These are phyloP conservation scores for Tulasnella sp. DNA, from an alignment of 768 basidiomycete species.

Conservation along the genomic window DNA sequence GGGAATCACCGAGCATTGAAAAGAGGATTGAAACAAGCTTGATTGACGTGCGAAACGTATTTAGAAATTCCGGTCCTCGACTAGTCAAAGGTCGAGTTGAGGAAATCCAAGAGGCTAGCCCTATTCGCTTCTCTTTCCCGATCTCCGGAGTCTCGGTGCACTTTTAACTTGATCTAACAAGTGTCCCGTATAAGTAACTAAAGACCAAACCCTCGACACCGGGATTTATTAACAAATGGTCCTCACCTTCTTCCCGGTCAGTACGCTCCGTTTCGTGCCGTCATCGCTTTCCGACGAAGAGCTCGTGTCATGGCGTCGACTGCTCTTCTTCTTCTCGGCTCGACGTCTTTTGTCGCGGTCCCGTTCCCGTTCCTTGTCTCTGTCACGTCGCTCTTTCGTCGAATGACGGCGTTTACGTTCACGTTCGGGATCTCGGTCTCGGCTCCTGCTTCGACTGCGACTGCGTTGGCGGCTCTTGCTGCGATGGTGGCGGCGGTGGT, in stretches of 20 bases:
- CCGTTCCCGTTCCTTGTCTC: not conserved
- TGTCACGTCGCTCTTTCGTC: not conserved
- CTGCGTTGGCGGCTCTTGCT: constrained; percentile 8
- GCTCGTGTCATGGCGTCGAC: not conserved
- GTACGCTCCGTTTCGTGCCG: not conserved
- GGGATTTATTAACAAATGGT: not conserved
- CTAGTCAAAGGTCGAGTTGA: constrained; percentile 13
- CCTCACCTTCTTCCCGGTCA: constrained; percentile 13
- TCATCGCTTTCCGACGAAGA: not conserved
- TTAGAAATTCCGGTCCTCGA: not conserved
- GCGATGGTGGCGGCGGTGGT: not conserved
- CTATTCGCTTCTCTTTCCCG: constrained; percentile 12
- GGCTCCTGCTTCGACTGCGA: not conserved
- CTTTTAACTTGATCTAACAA: constrained; percentile 12
- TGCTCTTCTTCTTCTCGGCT: constrained; percentile 10
- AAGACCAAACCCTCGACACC: not conserved
- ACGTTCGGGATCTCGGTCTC: not conserved
- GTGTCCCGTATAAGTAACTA: not conserved
- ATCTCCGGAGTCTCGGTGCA: constrained; percentile 6
- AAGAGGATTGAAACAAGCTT: not conserved
- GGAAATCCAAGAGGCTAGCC: constrained; percentile 3
- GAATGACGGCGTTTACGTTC: constrained; percentile 1
- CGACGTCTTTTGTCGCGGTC: constrained; percentile 1
- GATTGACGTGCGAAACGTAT: constrained; percentile 1
- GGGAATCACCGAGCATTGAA: not conserved